A percentile compares a stretch with the other conserved stretches of the same genome.
Evolutionary conservation across 495 filamentous ascomycete genomes (phyloP).

Genomic region (Xylaria palmicola): DNA sequence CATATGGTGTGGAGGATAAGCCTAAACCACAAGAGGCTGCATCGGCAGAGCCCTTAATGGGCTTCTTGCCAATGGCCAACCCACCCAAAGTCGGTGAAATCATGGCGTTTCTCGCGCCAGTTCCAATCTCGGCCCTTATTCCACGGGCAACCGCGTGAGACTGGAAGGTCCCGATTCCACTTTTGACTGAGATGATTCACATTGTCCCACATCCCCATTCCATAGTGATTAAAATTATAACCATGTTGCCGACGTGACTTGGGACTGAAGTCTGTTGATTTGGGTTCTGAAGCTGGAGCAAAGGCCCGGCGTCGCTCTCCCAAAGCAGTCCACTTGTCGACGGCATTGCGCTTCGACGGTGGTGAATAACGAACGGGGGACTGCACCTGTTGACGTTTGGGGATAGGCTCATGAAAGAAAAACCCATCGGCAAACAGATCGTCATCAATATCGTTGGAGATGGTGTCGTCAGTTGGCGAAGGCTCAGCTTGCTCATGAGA

Average conservation of each 20-base stretch:
- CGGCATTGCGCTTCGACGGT: constrained; percentile 47
- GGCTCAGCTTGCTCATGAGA: constrained; percentile 44
- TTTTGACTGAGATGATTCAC: constrained; percentile 28
- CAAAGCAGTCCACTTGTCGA: constrained; percentile 86
- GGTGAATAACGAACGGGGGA: constrained; percentile 51
- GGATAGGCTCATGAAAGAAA: constrained; percentile 63
- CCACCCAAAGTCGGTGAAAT: constrained; percentile 79
- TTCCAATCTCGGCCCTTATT: constrained; percentile 46
- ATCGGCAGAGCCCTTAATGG: constrained; percentile 38
- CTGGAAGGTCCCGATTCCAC: constrained; percentile 46
- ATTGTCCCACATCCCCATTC: constrained; percentile 37
- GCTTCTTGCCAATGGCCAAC: constrained; percentile 82
- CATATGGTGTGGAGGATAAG: constrained; percentile 31
- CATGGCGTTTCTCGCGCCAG: constrained; percentile 67
- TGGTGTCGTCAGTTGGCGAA: constrained; percentile 39
- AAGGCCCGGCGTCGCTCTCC: constrained; percentile 75
- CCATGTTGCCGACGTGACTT: constrained; percentile 38
- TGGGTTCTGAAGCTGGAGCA: constrained; percentile 47
- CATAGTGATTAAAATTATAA: constrained; percentile 35
- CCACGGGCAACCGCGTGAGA: constrained; percentile 44
- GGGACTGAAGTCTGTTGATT: constrained; percentile 44
- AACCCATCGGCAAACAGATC: constrained; percentile 63
- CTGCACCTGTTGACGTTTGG: constrained; percentile 34
- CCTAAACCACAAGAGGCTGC: constrained; percentile 57
- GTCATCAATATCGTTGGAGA: constrained; percentile 50